Evolutionary conservation across 2,329 filamentous ascomycete species (phyloP).

Genomic region (Trichoderma endophyticum): DNA sequence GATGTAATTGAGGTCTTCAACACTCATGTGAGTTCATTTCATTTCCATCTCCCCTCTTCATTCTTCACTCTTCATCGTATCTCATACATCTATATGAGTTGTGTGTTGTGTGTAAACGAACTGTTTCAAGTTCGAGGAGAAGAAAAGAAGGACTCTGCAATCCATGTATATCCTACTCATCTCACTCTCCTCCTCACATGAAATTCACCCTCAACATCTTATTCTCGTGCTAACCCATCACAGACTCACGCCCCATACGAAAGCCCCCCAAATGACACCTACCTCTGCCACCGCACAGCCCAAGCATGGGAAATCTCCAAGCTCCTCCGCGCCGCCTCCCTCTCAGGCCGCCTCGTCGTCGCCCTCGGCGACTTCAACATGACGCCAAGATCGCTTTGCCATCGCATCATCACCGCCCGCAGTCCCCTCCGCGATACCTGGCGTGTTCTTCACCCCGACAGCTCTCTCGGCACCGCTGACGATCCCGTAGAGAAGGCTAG

Average conservation of each 20-base stretch:
- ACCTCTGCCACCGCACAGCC: constrained; percentile 83
- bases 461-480: constrained; percentile 70
- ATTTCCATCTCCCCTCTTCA: not conserved
- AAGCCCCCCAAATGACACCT: constrained; percentile 72
- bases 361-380: constrained; percentile 96
- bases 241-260: constrained; percentile 83
- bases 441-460: constrained; percentile 79
- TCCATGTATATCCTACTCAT: not conserved
- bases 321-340: constrained; percentile 75
- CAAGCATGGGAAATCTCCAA: constrained; percentile 96
- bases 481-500: constrained; percentile 66
- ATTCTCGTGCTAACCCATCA: not conserved
- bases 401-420: constrained; percentile 76
- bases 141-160: not conserved
- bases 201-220: not conserved
- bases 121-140: not conserved
- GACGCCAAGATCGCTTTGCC: constrained; percentile 80
- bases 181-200: not conserved
- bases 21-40: constrained; percentile 63
- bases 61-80: not conserved
- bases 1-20: constrained; percentile 87
- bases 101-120: not conserved
- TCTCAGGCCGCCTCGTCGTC: constrained; percentile 78
- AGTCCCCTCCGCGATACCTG: constrained; percentile 79
- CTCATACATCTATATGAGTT: not conserved